Base-by-base conservation (phyloP, 768 basidiomycete genomes). In the Lactifluus volemus region DNA sequence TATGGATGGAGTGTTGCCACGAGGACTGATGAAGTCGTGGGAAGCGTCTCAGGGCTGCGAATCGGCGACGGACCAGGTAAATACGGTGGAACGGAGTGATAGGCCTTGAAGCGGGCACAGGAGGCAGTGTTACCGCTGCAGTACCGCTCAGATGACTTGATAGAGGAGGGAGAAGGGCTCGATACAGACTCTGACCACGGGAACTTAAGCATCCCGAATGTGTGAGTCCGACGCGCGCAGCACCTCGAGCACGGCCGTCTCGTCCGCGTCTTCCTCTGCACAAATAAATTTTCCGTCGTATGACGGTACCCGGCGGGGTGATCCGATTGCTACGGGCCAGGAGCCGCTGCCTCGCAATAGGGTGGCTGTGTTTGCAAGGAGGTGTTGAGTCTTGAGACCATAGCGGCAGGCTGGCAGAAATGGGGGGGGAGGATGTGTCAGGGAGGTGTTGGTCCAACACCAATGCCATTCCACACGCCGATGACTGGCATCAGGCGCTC, bases 1-100 rank as follows among this genome's bases (percentile, higher is more conserved):
- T 19, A 84, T 75, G 1, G 83, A 85, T 3, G 84, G 82, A 14
- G 58, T 62, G 50, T 78, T 70, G 5, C 77, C 75, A 15, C 73
- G 70, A 0, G 81, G 83, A 1, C 82, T 82, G 9, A 53, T 12
- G 65, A 47, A 66, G 70, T 59, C 15, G 68, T 57, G 7, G 70
- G 64, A 6, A 72, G 68, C 15, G 73, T 62, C 7, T 36, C 34
- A 36, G 34, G 12, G 9, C 32, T 34, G 4, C 51, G 50, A 32
- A 68, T 68, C 7, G 69, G 70, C 14, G 68, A 69, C 15, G 69
- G 66, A 49, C 63, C 67, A 6, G 72, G 71, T 11, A 66, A 41
- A 5, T 60, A 29, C 5, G 47, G 34, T 34, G 48, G 53, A 52
- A 49, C 15, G 32, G 52, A 7, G 56, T 53, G 30, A 39, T 25